Percentiles rank a stretch among this genome's conserved stretches.
Evolutionary conservation across 441 rosid species (phyloP).

Genomic region (Jatropha multifida): DNA sequence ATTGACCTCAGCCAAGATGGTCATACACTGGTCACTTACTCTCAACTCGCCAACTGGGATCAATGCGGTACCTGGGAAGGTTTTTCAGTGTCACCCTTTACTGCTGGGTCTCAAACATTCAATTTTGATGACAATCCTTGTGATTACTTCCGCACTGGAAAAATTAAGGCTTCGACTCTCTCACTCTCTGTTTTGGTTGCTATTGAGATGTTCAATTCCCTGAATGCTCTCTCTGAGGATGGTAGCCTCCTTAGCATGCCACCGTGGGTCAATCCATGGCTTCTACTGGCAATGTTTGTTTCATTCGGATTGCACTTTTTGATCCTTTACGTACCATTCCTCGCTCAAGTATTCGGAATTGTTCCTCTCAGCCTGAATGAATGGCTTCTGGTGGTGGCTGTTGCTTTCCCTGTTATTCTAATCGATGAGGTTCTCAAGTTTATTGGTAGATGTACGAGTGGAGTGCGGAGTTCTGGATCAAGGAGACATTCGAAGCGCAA

Average conservation of each 20-base stretch:
- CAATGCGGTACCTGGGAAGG: constrained; percentile 69
- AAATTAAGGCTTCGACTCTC: constrained; percentile 87
- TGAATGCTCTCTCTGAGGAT: constrained; percentile 93
- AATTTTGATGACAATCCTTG: constrained; percentile 60
- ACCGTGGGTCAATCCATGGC: constrained; percentile 93
- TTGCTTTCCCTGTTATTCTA: constrained; percentile 74
- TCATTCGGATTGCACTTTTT: constrained; percentile 86
- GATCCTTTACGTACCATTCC: constrained; percentile 83
- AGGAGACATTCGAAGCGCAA: constrained; percentile 45
- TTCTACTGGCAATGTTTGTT: constrained; percentile 76
- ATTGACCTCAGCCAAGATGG: constrained; percentile 86
- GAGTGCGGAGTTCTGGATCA: constrained; percentile 37
- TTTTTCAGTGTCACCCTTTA: constrained; percentile 65
- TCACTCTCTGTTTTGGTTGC: constrained; percentile 92
- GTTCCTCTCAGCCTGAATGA: constrained; percentile 86
- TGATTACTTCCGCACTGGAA: constrained; percentile 75
- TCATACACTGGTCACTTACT: constrained; percentile 72
- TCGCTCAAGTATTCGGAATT: constrained; percentile 75
- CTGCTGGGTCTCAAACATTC: constrained; percentile 67
- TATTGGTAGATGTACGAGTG: constrained; percentile 65
- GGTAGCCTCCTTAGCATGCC: constrained; percentile 81
- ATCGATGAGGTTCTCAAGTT: constrained; percentile 83
- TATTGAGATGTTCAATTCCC: constrained; percentile 97
- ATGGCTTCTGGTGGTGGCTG: constrained; percentile 81
- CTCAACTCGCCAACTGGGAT: constrained; percentile 84